Evolutionary conservation across 2,329 filamentous ascomycete species (phyloP).

Genomic region (Aureobasidium mangrovei): DNA sequence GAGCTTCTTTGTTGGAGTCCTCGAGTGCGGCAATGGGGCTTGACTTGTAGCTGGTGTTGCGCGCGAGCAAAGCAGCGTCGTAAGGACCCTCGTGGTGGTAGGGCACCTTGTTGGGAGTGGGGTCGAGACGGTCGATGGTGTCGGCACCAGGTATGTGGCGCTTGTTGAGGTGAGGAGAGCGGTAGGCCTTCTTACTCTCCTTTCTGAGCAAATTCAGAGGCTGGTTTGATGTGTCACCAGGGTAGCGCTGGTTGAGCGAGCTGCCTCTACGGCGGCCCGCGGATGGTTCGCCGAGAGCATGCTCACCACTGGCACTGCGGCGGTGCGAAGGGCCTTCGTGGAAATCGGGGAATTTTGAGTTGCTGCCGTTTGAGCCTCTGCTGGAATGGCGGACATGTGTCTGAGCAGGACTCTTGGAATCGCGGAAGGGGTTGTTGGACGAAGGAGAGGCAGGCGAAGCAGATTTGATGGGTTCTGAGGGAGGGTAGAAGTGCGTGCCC

Average conservation of each 20-base stretch:
- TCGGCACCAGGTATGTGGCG: constrained; percentile 61
- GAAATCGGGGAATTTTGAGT: constrained; percentile 41
- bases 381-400: constrained; percentile 20
- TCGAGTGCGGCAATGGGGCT: constrained; percentile 71
- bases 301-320: constrained; percentile 15
- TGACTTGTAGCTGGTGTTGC: constrained; percentile 55
- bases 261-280: constrained; percentile 34
- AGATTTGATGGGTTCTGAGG: constrained; percentile 18
- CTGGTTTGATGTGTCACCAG: constrained; percentile 55
- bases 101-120: constrained; percentile 47
- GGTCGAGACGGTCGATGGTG: constrained; percentile 71
- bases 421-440: constrained; percentile 38
- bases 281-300: constrained; percentile 11
- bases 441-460: constrained; percentile 24
- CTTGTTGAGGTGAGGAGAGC: constrained; percentile 57
- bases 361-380: constrained; percentile 45
- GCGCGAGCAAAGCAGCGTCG: constrained; percentile 67
- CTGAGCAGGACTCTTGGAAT: constrained; percentile 15
- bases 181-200: constrained; percentile 57
- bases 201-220: constrained; percentile 59
- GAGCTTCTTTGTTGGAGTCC: constrained; percentile 63
- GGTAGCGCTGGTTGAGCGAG: constrained; percentile 52
- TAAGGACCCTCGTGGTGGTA: constrained; percentile 92
- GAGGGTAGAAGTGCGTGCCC: constrained; percentile 44
- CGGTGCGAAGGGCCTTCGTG: constrained; percentile 33